Base-by-base conservation (phyloP, 2,329 filamentous ascomycete genomes). In the Grosmannia penicillata region DNA sequence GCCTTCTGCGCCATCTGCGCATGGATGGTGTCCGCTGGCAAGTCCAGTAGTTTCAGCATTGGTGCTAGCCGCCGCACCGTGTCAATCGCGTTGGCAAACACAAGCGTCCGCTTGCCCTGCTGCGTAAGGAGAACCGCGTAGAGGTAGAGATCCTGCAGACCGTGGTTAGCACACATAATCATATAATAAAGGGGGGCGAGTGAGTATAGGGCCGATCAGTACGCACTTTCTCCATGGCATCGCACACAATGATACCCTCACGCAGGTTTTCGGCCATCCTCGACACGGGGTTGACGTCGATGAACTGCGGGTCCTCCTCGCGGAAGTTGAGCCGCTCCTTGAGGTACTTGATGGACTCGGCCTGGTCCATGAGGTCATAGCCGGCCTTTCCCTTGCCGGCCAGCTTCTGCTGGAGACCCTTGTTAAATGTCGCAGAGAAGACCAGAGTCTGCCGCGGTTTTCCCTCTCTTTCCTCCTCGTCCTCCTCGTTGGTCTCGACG, bases 1-100 rank as follows among this genome's bases (percentile, higher is more conserved):
- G 91, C 87, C 57, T 96, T 96, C 59, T 98, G 91, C 1, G 78
- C 70, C 91, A 98, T 96, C 46, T 86, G 82, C 0, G 86, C 95
- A 58, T 98, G 91, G 1, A 98, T 65, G 0, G 82, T 76, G 10
- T 84, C 65, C 1, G 78, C 81, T 3, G 79, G 76, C 8, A 95
- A 67, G 45, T 79, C 73, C 36, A 98, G 74, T 47, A 83, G 84
- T 49, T 89, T 76, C 2, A 98, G 70, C 52, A 95, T 73, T 1
- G 89, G 84, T 0, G 80, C 77, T 11, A 98, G 66, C 27, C 91
- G 83, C 32, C 86, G 80, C 37, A 94, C 89, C 3, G 89, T 82
- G 37, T 82, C 83, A 56, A 98, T 95, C 32, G 87, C 94, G 61
- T 98, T 98, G 22, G 87, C 86, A 56, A 98, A 98, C 34, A 98